A percentile compares a stretch with the other conserved stretches of the same genome.
These are phyloP conservation scores for Mycena galopus DNA, from an alignment of 768 basidiomycete genomes.

Conservation along the genomic window DNA sequence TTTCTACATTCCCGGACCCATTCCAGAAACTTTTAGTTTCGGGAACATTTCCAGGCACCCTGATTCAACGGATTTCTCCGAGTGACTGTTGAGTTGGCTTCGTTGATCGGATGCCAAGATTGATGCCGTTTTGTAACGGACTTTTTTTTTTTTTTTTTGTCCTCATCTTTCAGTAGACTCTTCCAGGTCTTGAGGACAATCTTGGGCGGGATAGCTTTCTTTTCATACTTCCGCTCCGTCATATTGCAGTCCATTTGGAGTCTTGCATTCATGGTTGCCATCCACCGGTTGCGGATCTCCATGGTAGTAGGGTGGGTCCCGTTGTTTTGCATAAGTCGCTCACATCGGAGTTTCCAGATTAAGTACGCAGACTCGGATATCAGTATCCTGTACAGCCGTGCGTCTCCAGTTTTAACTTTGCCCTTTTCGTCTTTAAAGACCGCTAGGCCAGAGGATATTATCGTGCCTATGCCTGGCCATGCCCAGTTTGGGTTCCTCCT, in stretches of 20 bases:
- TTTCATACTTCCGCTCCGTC: conserved; percentile 19
- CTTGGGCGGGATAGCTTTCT: conserved; percentile 4
- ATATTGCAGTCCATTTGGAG: conserved; percentile 17
- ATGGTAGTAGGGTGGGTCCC: background rate
- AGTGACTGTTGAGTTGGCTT: no score
- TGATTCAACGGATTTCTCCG: no score
- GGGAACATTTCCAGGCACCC: no score
- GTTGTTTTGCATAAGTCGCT: conserved; percentile 34
- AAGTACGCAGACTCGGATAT: conserved; percentile 37
- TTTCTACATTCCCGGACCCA: no score
- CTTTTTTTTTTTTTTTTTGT: no score
- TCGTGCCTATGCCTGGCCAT: background rate
- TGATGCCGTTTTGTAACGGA: no score
- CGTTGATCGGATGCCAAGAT: no score
- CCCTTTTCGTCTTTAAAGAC: conserved; percentile 5
- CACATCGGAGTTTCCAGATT: conserved; percentile 38
- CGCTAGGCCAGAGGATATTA: background rate
- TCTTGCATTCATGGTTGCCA: conserved; percentile 21
- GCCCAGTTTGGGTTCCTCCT: conserved; percentile 15
- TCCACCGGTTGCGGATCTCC: conserved; percentile 33
- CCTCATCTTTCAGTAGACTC: conserved; percentile 20
- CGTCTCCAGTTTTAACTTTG: background rate
- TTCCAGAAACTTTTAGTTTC: no score
- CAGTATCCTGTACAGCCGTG: conserved; percentile 31
- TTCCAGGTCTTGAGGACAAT: conserved; percentile 33